These are phyloP conservation scores for Fusarium pseudonygamai DNA, from an alignment of 2,329 filamentous ascomycete genomes.

Conservation along the genomic window DNA sequence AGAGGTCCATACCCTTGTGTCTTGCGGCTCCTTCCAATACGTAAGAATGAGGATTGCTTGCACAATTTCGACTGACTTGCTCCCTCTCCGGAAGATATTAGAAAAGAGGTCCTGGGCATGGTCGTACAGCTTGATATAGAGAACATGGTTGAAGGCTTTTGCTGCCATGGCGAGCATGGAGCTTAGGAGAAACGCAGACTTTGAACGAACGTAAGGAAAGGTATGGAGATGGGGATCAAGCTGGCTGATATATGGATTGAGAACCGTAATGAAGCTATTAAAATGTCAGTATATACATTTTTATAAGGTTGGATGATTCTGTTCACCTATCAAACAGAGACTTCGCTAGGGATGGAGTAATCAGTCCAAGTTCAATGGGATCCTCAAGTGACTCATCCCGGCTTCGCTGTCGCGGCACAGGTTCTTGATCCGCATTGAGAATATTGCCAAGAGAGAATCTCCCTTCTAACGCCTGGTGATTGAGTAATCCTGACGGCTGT, in stretches of 20 bases:
- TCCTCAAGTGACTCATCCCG: not conserved
- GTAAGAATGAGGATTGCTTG: not conserved
- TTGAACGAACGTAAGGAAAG: not conserved
- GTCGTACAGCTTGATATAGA: not conserved
- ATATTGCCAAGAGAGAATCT: not conserved
- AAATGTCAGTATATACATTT: accelerated
- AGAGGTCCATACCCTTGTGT: not conserved
- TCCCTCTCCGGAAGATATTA: not conserved
- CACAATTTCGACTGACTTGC: not conserved
- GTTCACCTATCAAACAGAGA: not conserved
- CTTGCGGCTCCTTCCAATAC: not conserved
- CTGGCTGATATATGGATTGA: not conserved
- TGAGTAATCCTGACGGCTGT: not conserved
- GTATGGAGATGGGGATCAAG: not conserved
- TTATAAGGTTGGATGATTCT: accelerated
- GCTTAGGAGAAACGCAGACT: not conserved
- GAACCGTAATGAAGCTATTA: not conserved
- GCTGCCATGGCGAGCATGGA: not conserved
- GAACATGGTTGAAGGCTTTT: not conserved
- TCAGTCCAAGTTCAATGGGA: not conserved
- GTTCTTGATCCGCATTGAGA: not conserved
- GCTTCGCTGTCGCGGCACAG: not conserved
- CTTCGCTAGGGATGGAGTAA: not conserved
- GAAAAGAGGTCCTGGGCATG: not conserved
- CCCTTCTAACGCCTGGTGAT: not conserved